phyloP scores from a whole-genome alignment of 345 rosid genomes.

The Iberis pinnata region DNA sequence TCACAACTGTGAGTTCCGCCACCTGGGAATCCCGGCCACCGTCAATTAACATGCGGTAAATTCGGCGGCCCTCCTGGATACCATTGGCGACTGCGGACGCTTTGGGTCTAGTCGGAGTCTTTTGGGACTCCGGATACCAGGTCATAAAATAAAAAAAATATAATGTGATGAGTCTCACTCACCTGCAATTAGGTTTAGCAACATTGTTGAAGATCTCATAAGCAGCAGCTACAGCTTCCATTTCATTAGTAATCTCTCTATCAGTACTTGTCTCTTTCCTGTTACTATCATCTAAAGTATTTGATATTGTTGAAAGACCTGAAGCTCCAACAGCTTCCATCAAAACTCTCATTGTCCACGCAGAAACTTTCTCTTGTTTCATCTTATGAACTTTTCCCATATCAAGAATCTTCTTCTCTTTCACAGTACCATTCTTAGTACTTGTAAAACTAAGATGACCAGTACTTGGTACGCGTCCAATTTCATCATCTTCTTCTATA shows the following conservation, averaged over 20 bases:
- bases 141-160: not conserved
- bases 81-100: no score
- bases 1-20: no score
- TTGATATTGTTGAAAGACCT: slow-evolving; percentile 62
- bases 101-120: no score
- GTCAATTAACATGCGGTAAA: no score
- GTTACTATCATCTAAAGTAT: slow-evolving; percentile 43
- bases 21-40: no score
- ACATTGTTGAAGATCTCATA: slow-evolving; percentile 56
- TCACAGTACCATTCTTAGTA: slow-evolving; percentile 36
- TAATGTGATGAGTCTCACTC: slow-evolving; percentile 28
- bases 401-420: slow-evolving; percentile 56
- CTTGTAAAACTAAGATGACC: slow-evolving; percentile 51
- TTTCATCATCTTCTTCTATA: slow-evolving; percentile 54
- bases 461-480: slow-evolving; percentile 39
- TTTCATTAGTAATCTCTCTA: slow-evolving; percentile 64
- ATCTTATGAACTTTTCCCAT: slow-evolving; percentile 65
- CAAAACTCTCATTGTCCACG: slow-evolving; percentile 89
- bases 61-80: no score
- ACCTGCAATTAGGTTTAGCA: slow-evolving; percentile 40
- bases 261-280: slow-evolving; percentile 40
- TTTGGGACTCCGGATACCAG: no score
- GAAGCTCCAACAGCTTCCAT: slow-evolving; percentile 64
- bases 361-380: slow-evolving; percentile 78
- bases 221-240: slow-evolving; percentile 76